phyloP scores from a whole-genome alignment of 371 early-diverging fungal species.

The Mortierella sp. region DNA sequence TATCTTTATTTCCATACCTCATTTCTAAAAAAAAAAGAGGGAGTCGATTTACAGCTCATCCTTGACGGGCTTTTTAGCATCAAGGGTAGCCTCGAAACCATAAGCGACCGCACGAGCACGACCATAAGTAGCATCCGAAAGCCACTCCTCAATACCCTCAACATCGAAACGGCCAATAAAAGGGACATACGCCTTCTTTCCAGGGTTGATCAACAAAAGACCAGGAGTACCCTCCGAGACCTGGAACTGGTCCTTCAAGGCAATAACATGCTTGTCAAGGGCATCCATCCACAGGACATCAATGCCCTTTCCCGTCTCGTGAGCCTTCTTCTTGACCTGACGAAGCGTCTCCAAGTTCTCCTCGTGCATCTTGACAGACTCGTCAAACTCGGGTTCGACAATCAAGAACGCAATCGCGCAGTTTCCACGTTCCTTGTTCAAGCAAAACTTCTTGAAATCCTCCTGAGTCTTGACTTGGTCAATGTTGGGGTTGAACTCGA shows the following conservation, averaged over 20 bases:
- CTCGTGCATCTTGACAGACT: conserved; percentile 68
- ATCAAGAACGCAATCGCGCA: conserved; percentile 77
- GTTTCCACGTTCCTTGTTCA: conserved; percentile 59
- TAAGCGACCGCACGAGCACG: conserved; percentile 60
- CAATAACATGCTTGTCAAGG: conserved; percentile 61
- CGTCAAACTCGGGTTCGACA: conserved; percentile 73
- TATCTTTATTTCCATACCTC: no score
- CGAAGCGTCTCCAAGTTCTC: conserved; percentile 68
- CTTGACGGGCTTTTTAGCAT: conserved; percentile 12
- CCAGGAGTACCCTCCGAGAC: conserved; percentile 80
- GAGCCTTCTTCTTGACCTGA: conserved; percentile 60
- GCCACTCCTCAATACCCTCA: conserved; percentile 69
- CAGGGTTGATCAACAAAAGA: conserved; percentile 75
- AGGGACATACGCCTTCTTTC: conserved; percentile 75
- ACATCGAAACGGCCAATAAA: conserved; percentile 83
- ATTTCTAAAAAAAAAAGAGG: background rate
- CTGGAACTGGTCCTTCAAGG: conserved; percentile 72
- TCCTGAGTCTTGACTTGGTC: conserved; percentile 63
- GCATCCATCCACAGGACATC: conserved; percentile 81
- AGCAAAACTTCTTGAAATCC: conserved; percentile 66
- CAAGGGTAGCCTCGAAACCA: conserved; percentile 23
- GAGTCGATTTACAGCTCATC: background rate
- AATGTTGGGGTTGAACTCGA: conserved; percentile 66
- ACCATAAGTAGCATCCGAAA: conserved; percentile 61
- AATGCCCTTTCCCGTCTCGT: conserved; percentile 58